Evolutionary conservation across 306 rosid genomes (phyloP).

Genomic region (Senna tora): DNA sequence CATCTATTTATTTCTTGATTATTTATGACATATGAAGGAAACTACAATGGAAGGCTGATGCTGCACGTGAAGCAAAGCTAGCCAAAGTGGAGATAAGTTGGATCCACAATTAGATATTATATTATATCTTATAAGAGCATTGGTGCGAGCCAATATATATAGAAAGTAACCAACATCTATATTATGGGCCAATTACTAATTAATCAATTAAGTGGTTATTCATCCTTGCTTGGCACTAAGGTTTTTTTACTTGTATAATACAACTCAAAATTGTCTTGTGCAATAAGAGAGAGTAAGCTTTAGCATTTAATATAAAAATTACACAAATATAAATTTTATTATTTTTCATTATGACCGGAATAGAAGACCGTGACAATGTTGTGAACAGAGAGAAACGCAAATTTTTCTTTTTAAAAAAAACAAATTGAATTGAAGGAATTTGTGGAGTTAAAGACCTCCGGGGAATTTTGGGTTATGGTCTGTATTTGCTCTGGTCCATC

Average conservation of each 20-base stretch:
- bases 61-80: conserved; percentile 34
- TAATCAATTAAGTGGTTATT: background rate
- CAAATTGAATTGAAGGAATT: no score
- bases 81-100: conserved; percentile 29
- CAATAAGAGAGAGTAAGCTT: background rate
- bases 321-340: background rate
- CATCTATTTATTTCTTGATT: conserved; percentile 17
- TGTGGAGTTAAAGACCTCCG: conserved; percentile 15
- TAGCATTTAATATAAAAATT: conserved; percentile 19
- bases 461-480: conserved; percentile 48
- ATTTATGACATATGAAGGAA: background rate
- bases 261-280: conserved; percentile 15
- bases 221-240: background rate
- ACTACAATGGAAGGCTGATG: conserved; percentile 8
- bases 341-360: background rate
- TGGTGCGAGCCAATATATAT: background rate
- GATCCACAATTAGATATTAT: conserved; percentile 21
- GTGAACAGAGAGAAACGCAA: conserved; percentile 13
- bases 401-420: no score
- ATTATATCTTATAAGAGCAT: no score
- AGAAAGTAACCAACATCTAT: background rate
- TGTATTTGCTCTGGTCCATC: conserved; percentile 39
- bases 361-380: background rate
- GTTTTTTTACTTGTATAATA: background rate
- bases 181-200: background rate